phyloP scores from a whole-genome alignment of 169 alveolate species.

The Miamiensis avidus region DNA sequence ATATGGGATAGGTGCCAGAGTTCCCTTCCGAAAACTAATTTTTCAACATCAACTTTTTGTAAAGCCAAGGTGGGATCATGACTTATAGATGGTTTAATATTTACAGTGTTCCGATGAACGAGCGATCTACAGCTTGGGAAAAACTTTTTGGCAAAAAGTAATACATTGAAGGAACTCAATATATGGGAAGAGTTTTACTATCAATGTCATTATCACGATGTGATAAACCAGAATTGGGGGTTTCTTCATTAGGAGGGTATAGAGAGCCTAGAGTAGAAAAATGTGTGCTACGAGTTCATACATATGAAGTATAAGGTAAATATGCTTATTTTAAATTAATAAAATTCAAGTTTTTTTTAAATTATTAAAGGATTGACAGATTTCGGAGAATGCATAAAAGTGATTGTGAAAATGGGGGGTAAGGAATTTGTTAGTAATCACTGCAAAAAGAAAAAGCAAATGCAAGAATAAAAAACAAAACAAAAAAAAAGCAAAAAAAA shows the following conservation, averaged over 20 bases:
- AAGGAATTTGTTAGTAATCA: background rate
- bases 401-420: constrained; percentile 23
- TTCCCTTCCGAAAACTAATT: constrained; percentile 66
- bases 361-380: background rate
- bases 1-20: constrained; percentile 80
- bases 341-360: background rate
- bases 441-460: background rate
- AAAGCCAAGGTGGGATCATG: constrained; percentile 77
- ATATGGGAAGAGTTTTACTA: constrained; percentile 75
- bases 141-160: constrained; percentile 11
- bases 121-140: constrained; percentile 43
- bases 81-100: constrained; percentile 75
- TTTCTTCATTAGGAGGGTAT: constrained; percentile 45
- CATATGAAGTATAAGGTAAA: constrained; percentile 55
- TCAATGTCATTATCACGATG: constrained; percentile 63
- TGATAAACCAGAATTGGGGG: constrained; percentile 63
- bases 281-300: constrained; percentile 53
- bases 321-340: background rate
- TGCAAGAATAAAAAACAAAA: no score
- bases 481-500: background rate
- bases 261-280: constrained; percentile 64
- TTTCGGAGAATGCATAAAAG: constrained; percentile 13
- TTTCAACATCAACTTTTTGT: constrained; percentile 66
- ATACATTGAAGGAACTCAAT: constrained; percentile 62
- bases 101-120: constrained; percentile 71